Evolutionary conservation across 495 filamentous ascomycete genomes (phyloP).

Genomic region (Aspergillus ostianus): DNA sequence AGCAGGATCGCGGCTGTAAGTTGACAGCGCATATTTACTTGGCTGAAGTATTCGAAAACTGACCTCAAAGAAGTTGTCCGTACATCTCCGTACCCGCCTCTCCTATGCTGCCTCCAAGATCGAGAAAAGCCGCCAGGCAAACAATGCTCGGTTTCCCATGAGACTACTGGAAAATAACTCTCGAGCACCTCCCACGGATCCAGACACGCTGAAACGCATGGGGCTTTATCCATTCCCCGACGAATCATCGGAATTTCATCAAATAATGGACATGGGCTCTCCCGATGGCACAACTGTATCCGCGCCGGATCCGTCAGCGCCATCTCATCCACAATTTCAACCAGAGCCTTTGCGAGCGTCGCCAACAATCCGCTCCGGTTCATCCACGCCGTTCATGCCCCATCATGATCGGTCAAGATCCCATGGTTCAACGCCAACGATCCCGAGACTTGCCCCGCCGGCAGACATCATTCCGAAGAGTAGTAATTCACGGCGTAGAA

Average conservation of each 20-base stretch:
- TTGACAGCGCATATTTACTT: slow-evolving; percentile 11
- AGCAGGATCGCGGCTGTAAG: slow-evolving; percentile 75
- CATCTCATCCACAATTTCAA: slow-evolving; percentile 5
- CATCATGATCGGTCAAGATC: slow-evolving; percentile 17
- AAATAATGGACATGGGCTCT: slow-evolving; percentile 12
- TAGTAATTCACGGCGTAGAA: slow-evolving; percentile 28
- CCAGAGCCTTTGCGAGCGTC: slow-evolving; percentile 13
- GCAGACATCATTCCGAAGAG: slow-evolving; percentile 49
- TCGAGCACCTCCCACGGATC: slow-evolving; percentile 30
- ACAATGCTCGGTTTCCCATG: slow-evolving; percentile 64
- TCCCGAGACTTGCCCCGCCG: slow-evolving; percentile 55
- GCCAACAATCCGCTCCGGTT: slow-evolving; percentile 12
- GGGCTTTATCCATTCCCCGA: neutral
- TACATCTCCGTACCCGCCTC: slow-evolving; percentile 72
- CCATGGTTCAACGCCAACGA: slow-evolving; percentile 5
- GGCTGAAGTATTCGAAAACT: slow-evolving; percentile 12
- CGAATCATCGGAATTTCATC: slow-evolving; percentile 4
- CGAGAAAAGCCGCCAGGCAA: slow-evolving; percentile 77
- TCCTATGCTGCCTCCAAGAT: slow-evolving; percentile 90
- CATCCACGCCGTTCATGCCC: slow-evolving; percentile 17
- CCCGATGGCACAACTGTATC: slow-evolving; percentile 24
- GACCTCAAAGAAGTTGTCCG: slow-evolving; percentile 59
- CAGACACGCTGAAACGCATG: slow-evolving; percentile 8
- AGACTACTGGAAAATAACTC: slow-evolving; percentile 60
- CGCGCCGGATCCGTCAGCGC: slow-evolving; percentile 15